Conservation (phyloP, 495 filamentous ascomycete genomes). For the Alectoria sarmentosa region DNA sequence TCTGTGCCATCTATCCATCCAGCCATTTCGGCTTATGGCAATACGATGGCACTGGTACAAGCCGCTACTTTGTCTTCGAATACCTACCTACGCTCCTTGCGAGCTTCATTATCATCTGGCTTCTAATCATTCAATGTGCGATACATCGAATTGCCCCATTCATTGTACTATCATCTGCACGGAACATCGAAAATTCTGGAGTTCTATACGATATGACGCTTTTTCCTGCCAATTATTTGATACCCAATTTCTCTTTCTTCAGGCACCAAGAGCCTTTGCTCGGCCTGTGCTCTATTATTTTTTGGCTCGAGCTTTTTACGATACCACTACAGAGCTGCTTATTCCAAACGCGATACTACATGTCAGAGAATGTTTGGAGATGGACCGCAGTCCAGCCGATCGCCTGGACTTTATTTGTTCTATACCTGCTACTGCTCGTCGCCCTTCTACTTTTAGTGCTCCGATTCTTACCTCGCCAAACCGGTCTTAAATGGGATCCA, state of each 20-base stretch:
- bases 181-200: constrained; percentile 26
- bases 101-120: constrained; percentile 63
- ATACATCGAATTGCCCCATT: constrained; percentile 75
- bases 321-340: constrained; percentile 58
- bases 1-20: constrained; percentile 66
- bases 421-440: constrained; percentile 61
- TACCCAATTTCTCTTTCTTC: constrained; percentile 54
- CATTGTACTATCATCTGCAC: constrained; percentile 59
- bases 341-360: constrained; percentile 51
- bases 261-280: constrained; percentile 46
- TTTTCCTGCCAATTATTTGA: constrained; percentile 45
- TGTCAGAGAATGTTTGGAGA: constrained; percentile 48
- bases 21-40: constrained; percentile 54
- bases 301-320: constrained; percentile 58
- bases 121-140: constrained; percentile 64
- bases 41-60: constrained; percentile 58
- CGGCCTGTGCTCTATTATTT: constrained; percentile 46
- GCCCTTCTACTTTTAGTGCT: constrained; percentile 49
- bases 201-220: constrained; percentile 39
- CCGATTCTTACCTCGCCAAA: constrained; percentile 42
- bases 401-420: constrained; percentile 67
- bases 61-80: constrained; percentile 78
- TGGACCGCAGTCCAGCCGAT: constrained; percentile 73
- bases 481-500: constrained; percentile 81
- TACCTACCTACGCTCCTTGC: constrained; percentile 77